Percentiles rank a stretch among this genome's conserved stretches.
These are phyloP conservation scores for Fusarium pseudonygamai DNA, from an alignment of 2,329 filamentous ascomycete genomes.

Conservation along the genomic window DNA sequence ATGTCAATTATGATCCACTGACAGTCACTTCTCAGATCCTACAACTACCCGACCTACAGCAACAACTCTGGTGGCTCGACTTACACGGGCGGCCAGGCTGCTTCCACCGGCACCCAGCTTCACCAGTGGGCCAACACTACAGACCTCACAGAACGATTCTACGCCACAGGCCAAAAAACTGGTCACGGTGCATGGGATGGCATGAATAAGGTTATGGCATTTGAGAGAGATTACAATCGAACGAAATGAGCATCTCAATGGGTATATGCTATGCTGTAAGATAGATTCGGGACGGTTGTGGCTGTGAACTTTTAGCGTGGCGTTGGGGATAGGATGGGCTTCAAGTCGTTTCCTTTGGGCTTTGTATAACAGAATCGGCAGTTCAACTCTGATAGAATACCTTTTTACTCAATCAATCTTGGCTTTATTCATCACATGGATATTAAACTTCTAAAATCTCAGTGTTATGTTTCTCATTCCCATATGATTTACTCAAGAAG, in stretches of 20 bases:
- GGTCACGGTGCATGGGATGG: constrained; percentile 8
- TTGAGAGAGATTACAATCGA: constrained; percentile 12
- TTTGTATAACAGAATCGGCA: constrained; percentile 19
- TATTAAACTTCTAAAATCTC: no score
- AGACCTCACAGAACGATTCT: constrained; percentile 25
- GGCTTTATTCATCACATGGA: fast-evolving
- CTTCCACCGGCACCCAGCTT: constrained; percentile 11
- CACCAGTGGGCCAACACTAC: constrained; percentile 11
- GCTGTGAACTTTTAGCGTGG: constrained; percentile 25
- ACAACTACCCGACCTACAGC: not conserved
- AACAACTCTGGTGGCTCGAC: constrained; percentile 15
- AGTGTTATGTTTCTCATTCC: not conserved
- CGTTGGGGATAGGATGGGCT: constrained; percentile 20
- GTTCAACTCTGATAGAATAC: not conserved
- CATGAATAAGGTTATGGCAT: constrained; percentile 17
- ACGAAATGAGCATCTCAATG: not conserved
- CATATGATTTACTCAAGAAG: not conserved
- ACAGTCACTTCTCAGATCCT: constrained; percentile 9
- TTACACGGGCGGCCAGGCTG: constrained; percentile 24
- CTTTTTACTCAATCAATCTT: not conserved
- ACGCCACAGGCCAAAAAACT: constrained; percentile 19
- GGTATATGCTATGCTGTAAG: not conserved
- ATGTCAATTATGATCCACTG: not conserved
- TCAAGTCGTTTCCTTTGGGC: not conserved
- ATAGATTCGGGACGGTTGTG: not conserved